Evolutionary conservation across 306 rosid species (phyloP), one percentile per base, ranked within the genome.

Genomic region (Myrica gale): DNA sequence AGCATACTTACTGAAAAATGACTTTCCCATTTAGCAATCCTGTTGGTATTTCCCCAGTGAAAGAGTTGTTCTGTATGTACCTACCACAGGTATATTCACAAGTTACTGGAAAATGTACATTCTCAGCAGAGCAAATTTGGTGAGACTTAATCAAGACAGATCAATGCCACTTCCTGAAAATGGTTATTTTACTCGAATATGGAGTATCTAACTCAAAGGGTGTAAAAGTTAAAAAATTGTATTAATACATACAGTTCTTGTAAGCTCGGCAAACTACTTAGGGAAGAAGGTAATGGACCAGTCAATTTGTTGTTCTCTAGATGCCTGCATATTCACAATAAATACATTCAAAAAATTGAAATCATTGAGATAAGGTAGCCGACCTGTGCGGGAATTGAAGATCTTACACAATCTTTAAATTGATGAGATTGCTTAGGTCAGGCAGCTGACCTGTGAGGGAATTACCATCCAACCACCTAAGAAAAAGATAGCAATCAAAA

Each of bases 1-100:
- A 68, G 74, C 23, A 57, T 73, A 79, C 96, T 88, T 86, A 94
- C 98, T 77, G 80, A 77, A 90, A 92, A 71, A 71, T 78, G 62
- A 95, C 79, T 84, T 85, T 92, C 81, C 86, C 78, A 20, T 82
- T 85, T 52, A 87, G 39, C 73, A 95, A 81, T 74, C 88, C 96
- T 13, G 84, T 55, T 61, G 99, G 99, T 83, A 95, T 90, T 69
- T 83, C 89, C 58, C 99, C 99, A 20, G 52, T 84, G 79, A 95
- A 95, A 26, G 92, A 85, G 86, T 95, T 95, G 86, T 95, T 92
- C 85, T 92, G 90, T 83, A 95, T 85, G 83, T 88, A 90, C 89
- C 99, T 95, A 88, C 19, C 81, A 84, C 72, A 67, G 23, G 74
- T 4, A 80, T 43, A 84, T 81, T 55, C 76, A 74, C 12, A 47